phyloP scores from a whole-genome alignment of 768 basidiomycete genomes.

The Gelatoporia subvermispora region DNA sequence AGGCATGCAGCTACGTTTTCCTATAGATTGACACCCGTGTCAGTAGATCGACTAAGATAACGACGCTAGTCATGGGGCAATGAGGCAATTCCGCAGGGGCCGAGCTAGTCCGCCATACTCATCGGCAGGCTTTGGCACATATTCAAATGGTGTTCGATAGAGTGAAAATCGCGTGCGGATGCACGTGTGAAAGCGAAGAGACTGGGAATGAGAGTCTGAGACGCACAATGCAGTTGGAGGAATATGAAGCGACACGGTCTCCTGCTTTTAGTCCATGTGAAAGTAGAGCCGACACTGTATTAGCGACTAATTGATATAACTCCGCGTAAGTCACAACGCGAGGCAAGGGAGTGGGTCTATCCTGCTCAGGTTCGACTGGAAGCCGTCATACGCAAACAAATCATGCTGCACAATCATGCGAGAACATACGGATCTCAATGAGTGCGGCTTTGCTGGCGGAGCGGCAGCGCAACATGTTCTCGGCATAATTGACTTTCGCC shows the following conservation, averaged over 20 bases:
- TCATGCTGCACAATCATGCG: conserved; percentile 11
- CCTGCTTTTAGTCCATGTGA: conserved; percentile 51
- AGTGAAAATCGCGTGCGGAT: too few species aligned
- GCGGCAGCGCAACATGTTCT: conserved; percentile 68
- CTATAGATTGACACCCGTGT: conserved; percentile 27
- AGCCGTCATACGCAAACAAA: conserved; percentile 12
- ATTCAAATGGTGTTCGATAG: too few species aligned
- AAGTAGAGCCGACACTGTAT: conserved; percentile 54
- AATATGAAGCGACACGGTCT: conserved; percentile 73
- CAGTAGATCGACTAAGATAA: conserved; percentile 5
- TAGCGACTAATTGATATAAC: conserved; percentile 52
- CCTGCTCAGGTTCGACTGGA: conserved; percentile 58
- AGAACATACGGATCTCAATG: conserved; percentile 60
- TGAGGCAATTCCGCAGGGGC: too few species aligned
- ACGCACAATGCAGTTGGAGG: conserved; percentile 73
- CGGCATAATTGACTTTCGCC: conserved; percentile 72
- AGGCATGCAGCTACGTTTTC: conserved; percentile 67
- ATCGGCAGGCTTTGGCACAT: too few species aligned
- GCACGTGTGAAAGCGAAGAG: neutral
- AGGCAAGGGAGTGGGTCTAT: conserved; percentile 37
- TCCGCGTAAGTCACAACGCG: conserved; percentile 50
- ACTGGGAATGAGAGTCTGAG: conserved; percentile 1
- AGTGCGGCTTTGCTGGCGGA: conserved; percentile 56
- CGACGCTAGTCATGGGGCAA: conserved; percentile 3
- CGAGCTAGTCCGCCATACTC: too few species aligned